Evolutionary conservation across 352 stramenopile genomes (phyloP).

Genomic region (Nannochloropsis limnetica): DNA sequence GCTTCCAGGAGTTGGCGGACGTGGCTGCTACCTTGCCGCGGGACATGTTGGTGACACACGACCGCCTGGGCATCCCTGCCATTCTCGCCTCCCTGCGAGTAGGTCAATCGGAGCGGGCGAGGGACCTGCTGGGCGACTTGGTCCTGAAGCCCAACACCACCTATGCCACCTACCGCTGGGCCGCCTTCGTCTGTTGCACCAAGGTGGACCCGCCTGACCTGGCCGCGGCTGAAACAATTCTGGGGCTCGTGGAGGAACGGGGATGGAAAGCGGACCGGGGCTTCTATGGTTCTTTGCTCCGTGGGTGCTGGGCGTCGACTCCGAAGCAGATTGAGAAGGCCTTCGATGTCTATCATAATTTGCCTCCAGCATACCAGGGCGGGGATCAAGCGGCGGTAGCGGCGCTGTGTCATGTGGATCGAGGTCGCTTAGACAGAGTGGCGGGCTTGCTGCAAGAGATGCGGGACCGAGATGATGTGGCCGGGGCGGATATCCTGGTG

Average conservation of each 20-base stretch:
- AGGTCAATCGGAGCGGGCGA: background rate
- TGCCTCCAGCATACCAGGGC: background rate
- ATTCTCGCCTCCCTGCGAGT: conserved; percentile 21
- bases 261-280: conserved; percentile 16
- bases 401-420: conserved; percentile 19
- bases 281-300: conserved; percentile 18
- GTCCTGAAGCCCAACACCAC: conserved; percentile 7
- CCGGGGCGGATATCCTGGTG: background rate
- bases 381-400: background rate
- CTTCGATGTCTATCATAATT: conserved; percentile 33
- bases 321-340: conserved; percentile 30
- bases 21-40: background rate
- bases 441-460: conserved; percentile 26
- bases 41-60: background rate
- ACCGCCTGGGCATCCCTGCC: background rate
- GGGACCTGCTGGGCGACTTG: conserved; percentile 3
- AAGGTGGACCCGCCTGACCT: conserved; percentile 22
- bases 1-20: conserved; percentile 11
- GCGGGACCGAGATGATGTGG: conserved; percentile 23
- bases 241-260: background rate
- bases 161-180: conserved; percentile 6
- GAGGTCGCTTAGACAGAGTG: background rate
- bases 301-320: background rate
- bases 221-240: conserved; percentile 16
- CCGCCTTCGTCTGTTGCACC: conserved; percentile 10